Evolutionary conservation across 148 eudicot genomes (phyloP), one percentile per base, ranked within the genome.

Genomic region (Agrostemma githago): DNA sequence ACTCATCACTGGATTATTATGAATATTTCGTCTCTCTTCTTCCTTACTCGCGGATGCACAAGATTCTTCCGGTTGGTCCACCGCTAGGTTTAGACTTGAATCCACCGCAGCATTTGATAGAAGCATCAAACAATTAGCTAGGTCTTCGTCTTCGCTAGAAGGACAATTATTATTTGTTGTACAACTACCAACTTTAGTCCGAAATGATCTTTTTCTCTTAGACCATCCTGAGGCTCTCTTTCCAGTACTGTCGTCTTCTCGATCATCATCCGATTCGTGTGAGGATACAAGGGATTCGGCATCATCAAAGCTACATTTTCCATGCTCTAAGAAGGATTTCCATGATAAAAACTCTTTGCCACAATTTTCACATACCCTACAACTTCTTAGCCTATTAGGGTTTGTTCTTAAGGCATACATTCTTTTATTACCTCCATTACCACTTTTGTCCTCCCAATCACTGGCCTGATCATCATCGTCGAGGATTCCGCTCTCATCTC

Each of bases 321-420:
- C 87, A 20, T 94, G 98, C 75, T 94, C 96, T 4, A 94, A 82
- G 53, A 94, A 94, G 0, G 96, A 87, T 74, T 92, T 92, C 93
- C 96, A 92, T 2, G 97, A 92, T 26, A 73, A 72, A 67, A 90
- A 92, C 37, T 90, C 96, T 65, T 81, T 90, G 0, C 96, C 97
- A 80, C 96, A 92, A 80, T 90, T 86, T 76, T 87, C 86, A 76
- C 93, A 92, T 41, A 67, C 77, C 73, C 88, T 78, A 68, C 84
- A 82, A 80, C 84, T 88, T 62, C 88, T 92, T 14, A 80, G 39
- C 74, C 97, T 79, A 41, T 94, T 91, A 21, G 97, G 97, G 65
- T 94, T 91, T 3, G 98, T 91, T 78, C 98, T 88, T 42, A 94
- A 51, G 11, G 88, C 87, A 66, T 94, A 91, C 85, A 85, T 88